Evolutionary conservation across 768 basidiomycete species (phyloP).

Genomic region (Rubroboletus pulcherrimus): DNA sequence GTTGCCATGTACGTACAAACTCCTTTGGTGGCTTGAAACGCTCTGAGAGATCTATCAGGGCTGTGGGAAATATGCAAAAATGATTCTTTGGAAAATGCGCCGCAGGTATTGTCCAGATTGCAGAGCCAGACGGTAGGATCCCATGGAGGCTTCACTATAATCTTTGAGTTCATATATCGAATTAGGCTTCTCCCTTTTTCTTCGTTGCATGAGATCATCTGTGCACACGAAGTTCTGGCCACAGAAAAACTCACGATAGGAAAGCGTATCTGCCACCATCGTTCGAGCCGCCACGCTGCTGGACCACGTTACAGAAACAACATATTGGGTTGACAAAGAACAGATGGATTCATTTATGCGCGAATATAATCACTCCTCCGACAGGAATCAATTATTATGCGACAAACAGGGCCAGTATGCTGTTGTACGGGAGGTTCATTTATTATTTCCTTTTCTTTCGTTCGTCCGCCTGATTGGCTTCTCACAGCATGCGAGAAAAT

Average conservation of each 20-base stretch:
- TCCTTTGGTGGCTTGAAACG: not conserved
- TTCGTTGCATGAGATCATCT: not conserved
- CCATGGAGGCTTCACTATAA: not conserved
- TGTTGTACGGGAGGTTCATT: not conserved
- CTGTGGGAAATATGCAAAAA: not conserved
- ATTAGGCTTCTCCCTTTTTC: not conserved
- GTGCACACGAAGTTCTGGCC: not conserved
- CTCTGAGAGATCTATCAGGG: not conserved
- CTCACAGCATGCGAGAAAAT: not conserved
- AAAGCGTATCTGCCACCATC: not conserved
- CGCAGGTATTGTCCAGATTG: constrained; percentile 1
- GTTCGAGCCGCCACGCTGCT: not conserved
- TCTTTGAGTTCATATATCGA: not conserved
- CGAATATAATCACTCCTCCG: not conserved
- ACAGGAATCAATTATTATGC: not conserved
- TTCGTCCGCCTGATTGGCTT: not conserved
- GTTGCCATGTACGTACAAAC: constrained; percentile 14
- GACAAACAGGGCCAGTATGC: not conserved
- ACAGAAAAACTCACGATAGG: not conserved
- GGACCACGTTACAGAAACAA: not conserved
- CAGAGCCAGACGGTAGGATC: not conserved
- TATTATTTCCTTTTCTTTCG: not conserved
- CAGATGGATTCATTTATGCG: not conserved
- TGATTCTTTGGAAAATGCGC: not conserved
- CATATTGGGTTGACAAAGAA: not conserved